phyloP scores from a whole-genome alignment of 2,329 filamentous ascomycete species.

The Microdochium bolleyi region DNA sequence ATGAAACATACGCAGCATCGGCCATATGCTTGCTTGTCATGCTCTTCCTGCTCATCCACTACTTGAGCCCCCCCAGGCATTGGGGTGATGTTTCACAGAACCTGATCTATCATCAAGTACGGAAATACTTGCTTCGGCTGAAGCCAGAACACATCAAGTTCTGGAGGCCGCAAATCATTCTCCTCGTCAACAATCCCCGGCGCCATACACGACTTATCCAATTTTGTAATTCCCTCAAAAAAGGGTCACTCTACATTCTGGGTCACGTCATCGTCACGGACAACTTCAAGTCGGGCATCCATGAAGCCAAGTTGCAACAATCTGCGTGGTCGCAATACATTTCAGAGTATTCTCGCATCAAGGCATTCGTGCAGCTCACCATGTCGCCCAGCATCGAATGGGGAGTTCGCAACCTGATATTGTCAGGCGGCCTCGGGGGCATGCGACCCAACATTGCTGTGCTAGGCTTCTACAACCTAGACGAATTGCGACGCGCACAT shows the following conservation, averaged over 20 bases:
- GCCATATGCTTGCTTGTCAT: slow-evolving; percentile 67
- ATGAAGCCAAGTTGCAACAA: slow-evolving; percentile 75
- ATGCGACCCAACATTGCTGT: slow-evolving; percentile 88
- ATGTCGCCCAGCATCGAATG: slow-evolving; percentile 78
- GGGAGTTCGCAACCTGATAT: slow-evolving; percentile 75
- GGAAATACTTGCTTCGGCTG: slow-evolving; percentile 78
- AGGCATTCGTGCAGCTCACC: slow-evolving; percentile 81
- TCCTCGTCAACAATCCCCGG: slow-evolving; percentile 78
- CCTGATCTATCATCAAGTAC: slow-evolving; percentile 77
- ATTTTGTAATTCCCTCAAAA: slow-evolving; percentile 88
- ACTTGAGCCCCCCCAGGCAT: slow-evolving; percentile 73
- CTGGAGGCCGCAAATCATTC: slow-evolving; percentile 81
- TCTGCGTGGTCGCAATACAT: slow-evolving; percentile 81
- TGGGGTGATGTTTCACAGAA: slow-evolving; percentile 91
- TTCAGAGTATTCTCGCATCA: slow-evolving; percentile 72
- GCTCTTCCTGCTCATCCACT: slow-evolving; percentile 81
- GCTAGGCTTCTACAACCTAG: slow-evolving; percentile 71
- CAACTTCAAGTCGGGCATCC: slow-evolving; percentile 70
- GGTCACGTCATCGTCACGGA: slow-evolving; percentile 83
- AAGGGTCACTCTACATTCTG: slow-evolving; percentile 75
- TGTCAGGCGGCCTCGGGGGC: slow-evolving; percentile 74
- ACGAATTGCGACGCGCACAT: slow-evolving; percentile 52
- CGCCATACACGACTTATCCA: slow-evolving; percentile 76
- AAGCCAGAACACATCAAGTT: slow-evolving; percentile 89
- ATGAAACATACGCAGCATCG: slow-evolving; percentile 69